phyloP scores from a whole-genome alignment of 192 early-diverging fungal species.

The Physocladia obscura region DNA sequence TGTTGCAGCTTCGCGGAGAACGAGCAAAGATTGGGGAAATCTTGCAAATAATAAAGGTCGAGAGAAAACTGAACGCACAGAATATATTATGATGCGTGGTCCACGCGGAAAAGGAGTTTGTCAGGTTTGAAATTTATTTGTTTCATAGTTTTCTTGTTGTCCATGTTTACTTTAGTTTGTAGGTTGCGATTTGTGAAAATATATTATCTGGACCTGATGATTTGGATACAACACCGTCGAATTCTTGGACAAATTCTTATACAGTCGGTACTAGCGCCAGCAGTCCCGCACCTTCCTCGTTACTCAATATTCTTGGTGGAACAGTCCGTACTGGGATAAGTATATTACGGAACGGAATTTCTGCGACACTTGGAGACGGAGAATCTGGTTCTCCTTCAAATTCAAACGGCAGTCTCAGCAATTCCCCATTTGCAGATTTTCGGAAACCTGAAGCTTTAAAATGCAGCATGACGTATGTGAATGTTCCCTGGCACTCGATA shows the following conservation, averaged over 20 bases:
- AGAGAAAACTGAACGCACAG: slow-evolving; percentile 66
- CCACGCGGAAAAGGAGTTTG: slow-evolving; percentile 87
- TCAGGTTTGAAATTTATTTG: slow-evolving; percentile 64
- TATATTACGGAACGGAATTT: slow-evolving; percentile 20
- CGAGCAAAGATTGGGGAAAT: slow-evolving; percentile 54
- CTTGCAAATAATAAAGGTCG: slow-evolving; percentile 12
- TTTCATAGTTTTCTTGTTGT: not conserved
- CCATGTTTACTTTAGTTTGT: not conserved
- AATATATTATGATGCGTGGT: slow-evolving; percentile 94
- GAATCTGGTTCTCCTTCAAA: not conserved
- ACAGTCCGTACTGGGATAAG: slow-evolving; percentile 13
- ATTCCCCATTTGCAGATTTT: slow-evolving; percentile 6
- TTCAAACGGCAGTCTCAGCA: not conserved
- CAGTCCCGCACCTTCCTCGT: slow-evolving; percentile 5
- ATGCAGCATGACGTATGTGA: slow-evolving; percentile 91
- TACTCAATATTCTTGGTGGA: slow-evolving; percentile 27
- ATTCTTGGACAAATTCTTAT: not conserved
- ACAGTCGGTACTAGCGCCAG: not conserved
- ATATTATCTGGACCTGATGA: slow-evolving; percentile 3
- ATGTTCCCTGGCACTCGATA: slow-evolving; percentile 88
- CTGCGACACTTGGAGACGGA: slow-evolving; percentile 1
- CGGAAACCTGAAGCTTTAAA: slow-evolving; percentile 69
- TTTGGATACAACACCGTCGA: not conserved
- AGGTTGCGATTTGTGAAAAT: slow-evolving; percentile 35
- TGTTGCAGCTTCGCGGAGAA: slow-evolving; percentile 56